Conservation (phyloP, 2,329 filamentous ascomycete genomes). For the Periconia macrospinosa region DNA sequence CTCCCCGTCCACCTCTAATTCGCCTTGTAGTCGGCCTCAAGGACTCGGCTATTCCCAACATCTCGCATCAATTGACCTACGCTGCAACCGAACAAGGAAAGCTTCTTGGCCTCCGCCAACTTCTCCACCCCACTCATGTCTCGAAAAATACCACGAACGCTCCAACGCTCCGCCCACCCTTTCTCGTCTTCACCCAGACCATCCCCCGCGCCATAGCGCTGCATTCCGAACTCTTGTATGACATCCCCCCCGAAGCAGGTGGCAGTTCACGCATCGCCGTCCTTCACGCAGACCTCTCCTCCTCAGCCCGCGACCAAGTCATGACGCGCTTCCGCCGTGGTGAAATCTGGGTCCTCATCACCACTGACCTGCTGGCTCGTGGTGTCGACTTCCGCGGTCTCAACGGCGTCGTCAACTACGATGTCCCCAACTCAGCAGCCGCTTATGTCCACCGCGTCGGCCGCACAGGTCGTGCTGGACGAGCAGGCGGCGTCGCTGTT, state of each 20-base stretch:
- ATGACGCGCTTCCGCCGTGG: constrained; percentile 90
- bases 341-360: constrained; percentile 95
- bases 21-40: constrained; percentile 94
- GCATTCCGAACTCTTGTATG: constrained; percentile 87
- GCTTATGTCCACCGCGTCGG: constrained; percentile 93
- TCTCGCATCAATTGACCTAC: constrained; percentile 86
- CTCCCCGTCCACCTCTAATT: constrained; percentile 58
- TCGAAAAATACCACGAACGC: constrained; percentile 52
- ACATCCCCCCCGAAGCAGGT: constrained; percentile 86
- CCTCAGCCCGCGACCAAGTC: constrained; percentile 72
- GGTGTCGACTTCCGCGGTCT: constrained; percentile 94
- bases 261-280: constrained; percentile 84
- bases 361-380: constrained; percentile 87
- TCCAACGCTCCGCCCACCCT: constrained; percentile 73
- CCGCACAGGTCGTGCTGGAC: constrained; percentile 83
- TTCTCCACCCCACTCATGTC: constrained; percentile 73
- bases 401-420: constrained; percentile 96
- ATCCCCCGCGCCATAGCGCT: constrained; percentile 87
- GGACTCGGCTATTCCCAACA: constrained; percentile 91
- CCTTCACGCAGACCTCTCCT: constrained; percentile 82
- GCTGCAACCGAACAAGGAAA: constrained; percentile 93
- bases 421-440: constrained; percentile 88
- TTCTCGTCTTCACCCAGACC: constrained; percentile 94
- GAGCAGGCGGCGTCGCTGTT: constrained; percentile 84
- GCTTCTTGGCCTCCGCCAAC: constrained; percentile 83